phyloP scores from a whole-genome alignment of 352 stramenopile species.

The Globisporangium uncinulatum region DNA sequence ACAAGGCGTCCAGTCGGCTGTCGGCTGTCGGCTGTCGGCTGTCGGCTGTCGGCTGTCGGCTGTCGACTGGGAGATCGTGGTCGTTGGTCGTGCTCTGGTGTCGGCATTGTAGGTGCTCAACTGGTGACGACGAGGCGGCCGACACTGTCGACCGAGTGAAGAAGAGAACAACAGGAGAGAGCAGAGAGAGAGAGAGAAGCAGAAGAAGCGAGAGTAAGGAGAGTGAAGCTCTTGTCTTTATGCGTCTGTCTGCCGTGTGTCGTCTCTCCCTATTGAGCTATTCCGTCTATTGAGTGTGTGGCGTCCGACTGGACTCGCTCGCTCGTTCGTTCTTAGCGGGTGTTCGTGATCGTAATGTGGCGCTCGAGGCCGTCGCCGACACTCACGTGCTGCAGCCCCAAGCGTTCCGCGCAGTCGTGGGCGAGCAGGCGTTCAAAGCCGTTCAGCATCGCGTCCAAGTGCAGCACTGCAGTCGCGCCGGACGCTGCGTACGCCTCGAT shows the following conservation, averaged over 20 bases:
- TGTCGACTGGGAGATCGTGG: background rate
- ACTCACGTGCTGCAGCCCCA: conserved; percentile 70
- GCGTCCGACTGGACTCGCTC: background rate
- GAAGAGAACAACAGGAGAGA: background rate
- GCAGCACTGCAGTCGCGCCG: conserved; percentile 34
- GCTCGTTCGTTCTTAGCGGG: background rate
- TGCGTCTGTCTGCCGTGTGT: no score
- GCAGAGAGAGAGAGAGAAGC: background rate
- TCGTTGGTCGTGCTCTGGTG: no score
- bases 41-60: no score
- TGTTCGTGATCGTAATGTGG: conserved; percentile 63
- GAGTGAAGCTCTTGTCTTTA: background rate
- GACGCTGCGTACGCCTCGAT: conserved; percentile 68
- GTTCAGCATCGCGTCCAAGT: conserved; percentile 74
- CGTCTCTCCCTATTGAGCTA: no score
- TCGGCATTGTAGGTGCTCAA: no score
- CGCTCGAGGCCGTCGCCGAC: conserved; percentile 62
- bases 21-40: no score
- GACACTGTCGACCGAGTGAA: background rate
- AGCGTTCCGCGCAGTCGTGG: conserved; percentile 75
- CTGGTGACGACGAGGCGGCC: no score
- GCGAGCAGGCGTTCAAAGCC: conserved; percentile 77
- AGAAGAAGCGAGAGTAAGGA: background rate
- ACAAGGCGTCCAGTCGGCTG: no score
- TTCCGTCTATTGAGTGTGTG: background rate